phyloP scores from a whole-genome alignment of 371 early-diverging fungal species.

The Mortierella sp. region DNA sequence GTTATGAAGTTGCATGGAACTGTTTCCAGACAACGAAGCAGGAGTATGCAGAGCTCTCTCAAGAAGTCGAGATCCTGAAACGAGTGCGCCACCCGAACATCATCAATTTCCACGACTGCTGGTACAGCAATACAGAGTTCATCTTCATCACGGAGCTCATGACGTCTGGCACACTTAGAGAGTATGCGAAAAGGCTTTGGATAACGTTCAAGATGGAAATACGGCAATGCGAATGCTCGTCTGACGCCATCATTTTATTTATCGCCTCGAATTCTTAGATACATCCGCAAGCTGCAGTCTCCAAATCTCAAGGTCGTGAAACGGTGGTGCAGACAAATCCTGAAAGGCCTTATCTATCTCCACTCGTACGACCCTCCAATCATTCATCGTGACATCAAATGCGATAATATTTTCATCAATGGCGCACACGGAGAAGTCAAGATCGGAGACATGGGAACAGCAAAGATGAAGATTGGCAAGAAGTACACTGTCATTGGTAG shows the following conservation, averaged over 20 bases:
- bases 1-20: slow-evolving; percentile 97
- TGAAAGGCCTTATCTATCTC: slow-evolving; percentile 88
- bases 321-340: slow-evolving; percentile 87
- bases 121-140: slow-evolving; percentile 80
- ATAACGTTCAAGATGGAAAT: too few species aligned
- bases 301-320: slow-evolving; percentile 81
- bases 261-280: slow-evolving; percentile 43
- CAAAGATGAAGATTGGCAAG: slow-evolving; percentile 83
- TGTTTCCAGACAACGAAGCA: slow-evolving; percentile 74
- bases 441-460: slow-evolving; percentile 94
- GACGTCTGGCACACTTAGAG: slow-evolving; percentile 89
- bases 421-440: slow-evolving; percentile 93
- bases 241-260: neutral
- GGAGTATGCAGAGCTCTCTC: slow-evolving; percentile 76
- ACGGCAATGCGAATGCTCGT: neutral
- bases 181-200: slow-evolving; percentile 46
- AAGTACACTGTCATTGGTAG: slow-evolving; percentile 90
- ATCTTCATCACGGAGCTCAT: slow-evolving; percentile 95
- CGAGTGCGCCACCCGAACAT: slow-evolving; percentile 89
- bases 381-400: slow-evolving; percentile 92
- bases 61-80: slow-evolving; percentile 86
- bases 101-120: slow-evolving; percentile 86
- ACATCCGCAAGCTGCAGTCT: slow-evolving; percentile 75
- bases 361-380: slow-evolving; percentile 90
- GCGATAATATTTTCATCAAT: slow-evolving; percentile 93